Evolutionary conservation across 2,329 filamentous ascomycete species (phyloP).

Genomic region (Aspergillus sp.): DNA sequence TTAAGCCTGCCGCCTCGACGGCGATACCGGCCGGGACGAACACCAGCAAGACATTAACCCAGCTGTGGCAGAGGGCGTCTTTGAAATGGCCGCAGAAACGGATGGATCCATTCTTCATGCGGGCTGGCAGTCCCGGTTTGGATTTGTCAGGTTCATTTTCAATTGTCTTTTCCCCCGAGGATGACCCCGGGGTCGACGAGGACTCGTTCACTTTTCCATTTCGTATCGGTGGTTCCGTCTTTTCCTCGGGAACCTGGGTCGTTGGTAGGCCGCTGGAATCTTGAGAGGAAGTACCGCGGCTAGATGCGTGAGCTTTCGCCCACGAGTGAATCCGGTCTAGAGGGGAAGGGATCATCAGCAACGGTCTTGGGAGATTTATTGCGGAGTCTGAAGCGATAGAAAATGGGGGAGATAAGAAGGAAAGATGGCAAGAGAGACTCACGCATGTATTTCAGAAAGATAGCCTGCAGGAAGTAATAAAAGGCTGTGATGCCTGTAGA

Average conservation of each 20-base stretch:
- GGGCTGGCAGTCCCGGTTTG: constrained; percentile 18
- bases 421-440: not conserved
- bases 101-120: constrained; percentile 25
- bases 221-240: constrained; percentile 4
- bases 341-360: not conserved
- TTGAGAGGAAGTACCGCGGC: constrained; percentile 8
- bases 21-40: constrained; percentile 40
- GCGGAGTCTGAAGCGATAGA: not conserved
- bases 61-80: constrained; percentile 32
- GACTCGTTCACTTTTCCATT: constrained; percentile 26
- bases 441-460: constrained; percentile 1
- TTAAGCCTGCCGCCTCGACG: constrained; percentile 36
- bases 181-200: constrained; percentile 4
- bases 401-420: not conserved
- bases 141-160: constrained; percentile 13
- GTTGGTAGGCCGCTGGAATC: not conserved
- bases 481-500: not conserved
- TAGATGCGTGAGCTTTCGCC: constrained; percentile 36
- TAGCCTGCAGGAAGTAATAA: not conserved
- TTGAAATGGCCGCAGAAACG: constrained; percentile 31
- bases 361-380: not conserved
- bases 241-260: constrained; percentile 1
- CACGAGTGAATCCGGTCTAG: constrained; percentile 35
- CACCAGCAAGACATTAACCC: constrained; percentile 40
- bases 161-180: constrained; percentile 10